Conservation (phyloP, 805 yeast genomes). For the Starmerella khaoyaiensis region DNA sequence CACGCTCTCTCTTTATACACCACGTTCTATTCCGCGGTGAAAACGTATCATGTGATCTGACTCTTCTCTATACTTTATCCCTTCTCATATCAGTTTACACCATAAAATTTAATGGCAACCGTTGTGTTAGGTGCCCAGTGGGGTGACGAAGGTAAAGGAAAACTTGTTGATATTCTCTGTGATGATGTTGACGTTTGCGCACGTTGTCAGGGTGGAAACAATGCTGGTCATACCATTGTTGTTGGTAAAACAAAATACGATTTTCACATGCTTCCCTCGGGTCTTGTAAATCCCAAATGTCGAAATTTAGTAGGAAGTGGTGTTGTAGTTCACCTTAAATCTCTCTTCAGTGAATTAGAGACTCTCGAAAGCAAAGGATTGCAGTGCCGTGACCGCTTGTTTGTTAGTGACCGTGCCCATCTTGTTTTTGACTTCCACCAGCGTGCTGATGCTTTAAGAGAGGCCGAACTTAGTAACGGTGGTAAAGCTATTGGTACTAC, state of each 20-base stretch:
- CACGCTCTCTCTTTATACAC: too few species aligned
- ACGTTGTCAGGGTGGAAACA: conserved; percentile 94
- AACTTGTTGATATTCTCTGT: conserved; percentile 86
- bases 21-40: too few species aligned
- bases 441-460: conserved; percentile 88
- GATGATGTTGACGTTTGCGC: conserved; percentile 95
- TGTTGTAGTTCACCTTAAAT: conserved; percentile 90
- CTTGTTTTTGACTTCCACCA: conserved; percentile 97
- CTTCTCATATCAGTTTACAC: too few species aligned
- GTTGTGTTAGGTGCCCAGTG: conserved; percentile 98
- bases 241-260: conserved; percentile 81
- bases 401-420: conserved; percentile 87
- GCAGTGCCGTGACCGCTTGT: conserved; percentile 56
- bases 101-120: conserved; percentile 53
- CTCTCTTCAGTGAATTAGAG: conserved; percentile 76
- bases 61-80: too few species aligned
- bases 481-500: conserved; percentile 93
- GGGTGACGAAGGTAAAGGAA: conserved; percentile 99
- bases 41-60: too few species aligned
- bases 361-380: conserved; percentile 74
- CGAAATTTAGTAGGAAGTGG: conserved; percentile 86
- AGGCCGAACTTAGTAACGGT: conserved; percentile 67
- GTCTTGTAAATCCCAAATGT: conserved; percentile 90
- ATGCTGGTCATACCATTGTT: conserved; percentile 98
- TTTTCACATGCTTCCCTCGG: conserved; percentile 98